Conservation (phyloP, 2,329 filamentous ascomycete genomes). For the Claviceps monticola region DNA sequence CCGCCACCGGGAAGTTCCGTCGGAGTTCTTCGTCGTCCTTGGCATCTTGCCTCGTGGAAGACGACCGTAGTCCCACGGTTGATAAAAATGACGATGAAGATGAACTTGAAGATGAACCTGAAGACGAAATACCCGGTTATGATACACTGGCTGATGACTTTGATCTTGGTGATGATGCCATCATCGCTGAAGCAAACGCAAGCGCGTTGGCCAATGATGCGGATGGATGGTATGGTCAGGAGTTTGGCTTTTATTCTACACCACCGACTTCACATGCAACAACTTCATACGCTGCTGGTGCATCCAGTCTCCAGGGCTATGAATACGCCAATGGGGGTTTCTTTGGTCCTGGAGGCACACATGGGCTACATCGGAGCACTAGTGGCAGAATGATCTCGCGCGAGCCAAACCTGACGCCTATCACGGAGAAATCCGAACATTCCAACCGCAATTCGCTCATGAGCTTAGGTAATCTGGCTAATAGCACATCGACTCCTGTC, state of each 20-base stretch:
- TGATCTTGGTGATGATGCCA: conserved; percentile 69
- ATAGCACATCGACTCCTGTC: conserved; percentile 27
- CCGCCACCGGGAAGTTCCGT: conserved; percentile 60
- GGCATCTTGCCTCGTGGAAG: conserved; percentile 5
- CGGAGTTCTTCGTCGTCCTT: conserved; percentile 35
- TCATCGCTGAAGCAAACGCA: conserved; percentile 90
- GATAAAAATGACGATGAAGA: conserved; percentile 4
- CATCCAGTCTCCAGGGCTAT: conserved; percentile 22
- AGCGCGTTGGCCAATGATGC: conserved; percentile 84
- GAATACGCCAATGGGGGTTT: conserved; percentile 72
- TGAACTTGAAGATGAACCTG: conserved; percentile 3
- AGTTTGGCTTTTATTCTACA: conserved; percentile 88
- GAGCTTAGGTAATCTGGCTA: conserved; percentile 39
- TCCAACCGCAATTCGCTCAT: conserved; percentile 88
- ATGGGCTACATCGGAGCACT: conserved; percentile 46
- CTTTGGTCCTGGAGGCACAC: conserved; percentile 58
- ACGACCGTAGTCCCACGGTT: conserved; percentile 2
- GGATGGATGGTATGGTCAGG: conserved; percentile 88
- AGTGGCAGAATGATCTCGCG: conserved; percentile 63
- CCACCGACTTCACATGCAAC: conserved; percentile 31
- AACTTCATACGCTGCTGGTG: conserved; percentile 29
- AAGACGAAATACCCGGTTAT: conserved; percentile 30
- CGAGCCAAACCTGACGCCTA: conserved; percentile 88
- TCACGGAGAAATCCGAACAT: conserved; percentile 91
- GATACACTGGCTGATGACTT: conserved; percentile 50